A percentile compares a stretch with the other conserved stretches of the same genome.
Conservation (phyloP, 2,329 filamentous ascomycete genomes). For the Neofusicoccum ribis region DNA sequence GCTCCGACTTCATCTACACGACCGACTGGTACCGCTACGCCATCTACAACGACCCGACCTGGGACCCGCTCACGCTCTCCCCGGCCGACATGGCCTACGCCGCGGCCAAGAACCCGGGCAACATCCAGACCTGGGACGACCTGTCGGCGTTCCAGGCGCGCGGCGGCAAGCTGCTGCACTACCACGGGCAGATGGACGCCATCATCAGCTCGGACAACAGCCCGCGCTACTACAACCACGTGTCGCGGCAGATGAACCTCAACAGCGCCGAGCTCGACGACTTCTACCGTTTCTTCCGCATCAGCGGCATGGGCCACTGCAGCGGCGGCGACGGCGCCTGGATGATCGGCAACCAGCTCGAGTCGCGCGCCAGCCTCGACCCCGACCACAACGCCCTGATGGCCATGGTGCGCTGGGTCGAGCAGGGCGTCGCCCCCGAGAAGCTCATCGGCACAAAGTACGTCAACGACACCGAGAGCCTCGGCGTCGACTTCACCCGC, state of each 20-base stretch:
- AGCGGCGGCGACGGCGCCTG: constrained; percentile 49
- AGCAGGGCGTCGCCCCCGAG: constrained; percentile 44
- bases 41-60: constrained; percentile 48
- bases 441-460: constrained; percentile 37
- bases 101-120: constrained; percentile 36
- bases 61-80: constrained; percentile 42
- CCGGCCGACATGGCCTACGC: constrained; percentile 45
- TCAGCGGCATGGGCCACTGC: constrained; percentile 56
- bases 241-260: constrained; percentile 45
- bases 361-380: constrained; percentile 30
- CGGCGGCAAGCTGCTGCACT: constrained; percentile 50
- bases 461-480: constrained; percentile 26
- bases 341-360: constrained; percentile 32
- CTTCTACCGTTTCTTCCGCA: constrained; percentile 55
- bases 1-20: constrained; percentile 45
- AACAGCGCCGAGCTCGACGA: constrained; percentile 37
- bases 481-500: constrained; percentile 25
- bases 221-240: constrained; percentile 51
- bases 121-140: constrained; percentile 45
- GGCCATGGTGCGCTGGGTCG: constrained; percentile 52
- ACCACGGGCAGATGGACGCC: constrained; percentile 47
- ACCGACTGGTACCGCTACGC: constrained; percentile 52
- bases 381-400: constrained; percentile 48
- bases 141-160: constrained; percentile 37
- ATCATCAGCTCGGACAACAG: constrained; percentile 49